Conservation (phyloP, 257 asterid species). For the Cordia subcordata region DNA sequence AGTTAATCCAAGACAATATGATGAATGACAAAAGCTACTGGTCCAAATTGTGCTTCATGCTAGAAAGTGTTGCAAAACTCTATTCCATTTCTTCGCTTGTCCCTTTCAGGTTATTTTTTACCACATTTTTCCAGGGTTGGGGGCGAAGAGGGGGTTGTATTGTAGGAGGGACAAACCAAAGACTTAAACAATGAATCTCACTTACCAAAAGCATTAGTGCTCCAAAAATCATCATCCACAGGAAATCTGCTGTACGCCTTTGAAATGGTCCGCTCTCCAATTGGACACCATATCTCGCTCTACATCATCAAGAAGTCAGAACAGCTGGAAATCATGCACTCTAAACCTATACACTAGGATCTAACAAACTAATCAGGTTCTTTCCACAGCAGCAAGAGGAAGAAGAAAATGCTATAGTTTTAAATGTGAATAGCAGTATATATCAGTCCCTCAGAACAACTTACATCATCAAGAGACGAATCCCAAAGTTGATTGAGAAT, state of each 20-base stretch:
- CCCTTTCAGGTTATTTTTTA: too few species aligned
- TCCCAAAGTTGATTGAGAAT: slow-evolving; percentile 91
- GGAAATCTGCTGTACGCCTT: slow-evolving; percentile 94
- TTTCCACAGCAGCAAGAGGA: too few species aligned
- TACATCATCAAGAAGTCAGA: slow-evolving; percentile 24
- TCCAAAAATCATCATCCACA: slow-evolving; percentile 99
- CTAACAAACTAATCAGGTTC: too few species aligned
- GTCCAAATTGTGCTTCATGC: too few species aligned
- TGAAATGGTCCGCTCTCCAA: slow-evolving; percentile 82
- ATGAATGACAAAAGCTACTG: not conserved
- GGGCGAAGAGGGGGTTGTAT: not conserved
- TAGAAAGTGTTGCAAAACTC: too few species aligned
- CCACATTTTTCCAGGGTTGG: not conserved
- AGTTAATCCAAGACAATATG: not conserved
- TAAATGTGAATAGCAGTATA: not conserved
- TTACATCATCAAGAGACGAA: slow-evolving; percentile 97
- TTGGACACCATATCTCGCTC: slow-evolving; percentile 99
- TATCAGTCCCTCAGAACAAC: slow-evolving; percentile 16
- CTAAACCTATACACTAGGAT: not conserved
- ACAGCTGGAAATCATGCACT: not conserved
- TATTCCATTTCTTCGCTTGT: too few species aligned
- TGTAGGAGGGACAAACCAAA: not conserved
- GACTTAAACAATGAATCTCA: slow-evolving; percentile 3
- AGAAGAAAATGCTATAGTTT: too few species aligned
- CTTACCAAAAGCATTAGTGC: slow-evolving; percentile 71